These are phyloP conservation scores for Dunaliella sp. DNA, from an alignment of 139 green algal genomes.

Conservation along the genomic window DNA sequence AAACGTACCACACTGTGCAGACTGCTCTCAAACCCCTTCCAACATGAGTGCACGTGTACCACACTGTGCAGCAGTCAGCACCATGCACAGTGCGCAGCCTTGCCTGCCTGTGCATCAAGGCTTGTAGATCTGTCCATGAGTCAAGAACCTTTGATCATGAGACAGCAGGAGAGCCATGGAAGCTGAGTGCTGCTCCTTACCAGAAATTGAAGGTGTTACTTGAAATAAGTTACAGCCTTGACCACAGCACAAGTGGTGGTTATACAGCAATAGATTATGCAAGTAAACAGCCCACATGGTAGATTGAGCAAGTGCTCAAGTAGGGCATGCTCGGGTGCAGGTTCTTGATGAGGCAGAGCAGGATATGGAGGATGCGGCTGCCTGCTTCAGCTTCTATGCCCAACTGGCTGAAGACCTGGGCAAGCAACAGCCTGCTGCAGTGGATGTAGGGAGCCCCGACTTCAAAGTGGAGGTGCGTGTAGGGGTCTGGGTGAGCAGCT, in stretches of 20 bases:
- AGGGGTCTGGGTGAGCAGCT: neutral
- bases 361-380: conserved; percentile 81
- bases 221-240: too few species aligned
- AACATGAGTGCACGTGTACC: too few species aligned
- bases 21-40: too few species aligned
- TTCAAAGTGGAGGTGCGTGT: conserved; percentile 46
- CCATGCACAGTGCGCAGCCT: neutral
- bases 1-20: too few species aligned
- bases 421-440: conserved; percentile 42
- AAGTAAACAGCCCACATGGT: conserved; percentile 65
- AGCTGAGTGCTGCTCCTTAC: neutral
- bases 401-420: conserved; percentile 82
- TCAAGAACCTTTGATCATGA: neutral
- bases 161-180: neutral
- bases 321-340: conserved; percentile 57
- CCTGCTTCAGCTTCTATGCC: conserved; percentile 82
- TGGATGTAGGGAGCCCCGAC: conserved; percentile 68
- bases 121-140: neutral
- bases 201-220: too few species aligned
- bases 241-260: neutral
- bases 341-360: conserved; percentile 76
- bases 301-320: conserved; percentile 68
- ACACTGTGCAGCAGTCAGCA: too few species aligned
- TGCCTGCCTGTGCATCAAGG: neutral
- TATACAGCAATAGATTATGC: conserved; percentile 41